Conservation (phyloP, 495 filamentous ascomycete species). For the Trypethelium eluteriae region DNA sequence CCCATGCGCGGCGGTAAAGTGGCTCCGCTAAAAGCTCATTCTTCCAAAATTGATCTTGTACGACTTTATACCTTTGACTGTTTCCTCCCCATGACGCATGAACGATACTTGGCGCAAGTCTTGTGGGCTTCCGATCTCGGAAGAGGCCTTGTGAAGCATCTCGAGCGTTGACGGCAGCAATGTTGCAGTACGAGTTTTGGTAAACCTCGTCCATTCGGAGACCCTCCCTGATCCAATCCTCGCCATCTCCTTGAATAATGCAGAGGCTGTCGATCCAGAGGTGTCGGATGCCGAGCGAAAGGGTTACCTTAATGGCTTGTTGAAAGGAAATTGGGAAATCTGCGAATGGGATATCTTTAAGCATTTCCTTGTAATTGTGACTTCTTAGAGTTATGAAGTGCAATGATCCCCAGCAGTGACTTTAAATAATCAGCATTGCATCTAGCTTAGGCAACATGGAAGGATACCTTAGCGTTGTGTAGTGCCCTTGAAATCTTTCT, state of each 20-base stretch:
- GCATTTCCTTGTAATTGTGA: slow-evolving; percentile 1
- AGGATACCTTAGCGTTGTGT: background rate
- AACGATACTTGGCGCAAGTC: background rate
- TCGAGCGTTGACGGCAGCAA: slow-evolving; percentile 9
- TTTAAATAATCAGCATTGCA: background rate
- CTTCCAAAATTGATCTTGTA: background rate
- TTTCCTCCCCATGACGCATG: background rate
- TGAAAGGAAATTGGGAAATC: slow-evolving; percentile 11
- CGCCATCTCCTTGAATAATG: slow-evolving; percentile 14
- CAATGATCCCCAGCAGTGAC: slow-evolving; percentile 11
- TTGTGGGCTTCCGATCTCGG: background rate
- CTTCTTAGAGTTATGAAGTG: background rate
- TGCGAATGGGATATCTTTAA: slow-evolving; percentile 8
- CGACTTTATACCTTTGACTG: background rate
- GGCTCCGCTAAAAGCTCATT: slow-evolving; percentile 10
- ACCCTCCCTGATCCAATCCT: slow-evolving; percentile 14
- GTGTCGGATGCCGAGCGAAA: background rate
- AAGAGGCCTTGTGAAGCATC: slow-evolving; percentile 11
- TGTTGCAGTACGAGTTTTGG: slow-evolving; percentile 13
- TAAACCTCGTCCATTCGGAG: slow-evolving; percentile 14
- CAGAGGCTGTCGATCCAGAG: slow-evolving; percentile 16
- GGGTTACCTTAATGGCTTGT: slow-evolving; percentile 10
- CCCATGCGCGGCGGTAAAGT: slow-evolving; percentile 13
- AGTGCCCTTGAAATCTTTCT: background rate
- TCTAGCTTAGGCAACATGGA: background rate